These are phyloP conservation scores for Xylaria curta DNA, from an alignment of 495 filamentous ascomycete genomes.

Conservation along the genomic window DNA sequence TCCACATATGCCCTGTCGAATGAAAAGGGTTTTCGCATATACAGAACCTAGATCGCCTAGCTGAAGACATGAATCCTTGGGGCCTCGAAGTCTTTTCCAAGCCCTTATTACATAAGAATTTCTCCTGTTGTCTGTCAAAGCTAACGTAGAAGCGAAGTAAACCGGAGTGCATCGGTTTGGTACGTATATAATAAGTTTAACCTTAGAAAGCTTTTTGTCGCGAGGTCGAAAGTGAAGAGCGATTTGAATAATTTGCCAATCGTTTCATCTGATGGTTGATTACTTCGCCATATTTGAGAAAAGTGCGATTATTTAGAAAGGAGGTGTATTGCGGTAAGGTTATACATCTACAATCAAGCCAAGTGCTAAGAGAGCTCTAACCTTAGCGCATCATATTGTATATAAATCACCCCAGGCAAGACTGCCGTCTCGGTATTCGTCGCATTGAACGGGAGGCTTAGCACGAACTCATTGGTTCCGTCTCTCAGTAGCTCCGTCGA, in stretches of 20 bases:
- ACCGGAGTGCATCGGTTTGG: too few relatives aligned
- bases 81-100: too few relatives aligned
- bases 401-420: slow-evolving; percentile 56
- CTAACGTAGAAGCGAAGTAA: too few relatives aligned
- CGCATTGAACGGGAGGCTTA: slow-evolving; percentile 59
- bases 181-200: neutral
- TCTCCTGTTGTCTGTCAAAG: too few relatives aligned
- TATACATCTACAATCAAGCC: neutral
- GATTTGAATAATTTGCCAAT: neutral
- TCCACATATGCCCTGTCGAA: too few relatives aligned
- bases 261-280: neutral
- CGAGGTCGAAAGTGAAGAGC: neutral
- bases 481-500: slow-evolving; percentile 47
- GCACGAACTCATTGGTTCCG: slow-evolving; percentile 56
- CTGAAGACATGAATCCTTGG: too few relatives aligned
- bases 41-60: too few relatives aligned
- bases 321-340: neutral
- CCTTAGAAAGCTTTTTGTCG: neutral
- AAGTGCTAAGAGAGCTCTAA: slow-evolving; percentile 55
- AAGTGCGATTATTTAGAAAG: neutral
- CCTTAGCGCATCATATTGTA: slow-evolving; percentile 65
- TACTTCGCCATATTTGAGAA: neutral
- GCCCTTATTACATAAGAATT: too few relatives aligned
- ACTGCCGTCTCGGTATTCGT: slow-evolving; percentile 61
- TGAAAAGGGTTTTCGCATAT: too few relatives aligned